phyloP scores from a whole-genome alignment of 1,139 yeast genomes.

The Geotrichum phurueaensis region DNA sequence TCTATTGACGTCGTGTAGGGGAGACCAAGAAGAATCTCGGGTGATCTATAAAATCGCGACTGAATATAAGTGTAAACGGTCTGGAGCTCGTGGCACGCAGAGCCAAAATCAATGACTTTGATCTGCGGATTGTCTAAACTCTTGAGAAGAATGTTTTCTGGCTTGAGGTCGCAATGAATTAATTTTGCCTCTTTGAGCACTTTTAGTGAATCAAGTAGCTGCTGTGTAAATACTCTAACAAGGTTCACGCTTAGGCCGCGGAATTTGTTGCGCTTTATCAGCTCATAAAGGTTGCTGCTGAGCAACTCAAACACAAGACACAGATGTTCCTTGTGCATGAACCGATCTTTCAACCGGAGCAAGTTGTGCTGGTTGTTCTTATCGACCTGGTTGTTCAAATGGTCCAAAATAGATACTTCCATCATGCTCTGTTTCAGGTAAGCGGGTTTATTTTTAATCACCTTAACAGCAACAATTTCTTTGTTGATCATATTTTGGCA shows the following conservation, averaged over 20 bases:
- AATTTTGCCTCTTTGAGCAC: conserved; percentile 76
- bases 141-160: conserved; percentile 82
- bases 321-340: conserved; percentile 86
- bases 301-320: conserved; percentile 88
- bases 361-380: conserved; percentile 66
- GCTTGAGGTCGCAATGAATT: conserved; percentile 94
- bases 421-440: conserved; percentile 86
- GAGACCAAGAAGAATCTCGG: conserved; percentile 87
- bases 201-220: conserved; percentile 71
- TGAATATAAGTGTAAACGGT: conserved; percentile 92
- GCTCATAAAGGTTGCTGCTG: conserved; percentile 82
- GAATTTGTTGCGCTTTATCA: conserved; percentile 88
- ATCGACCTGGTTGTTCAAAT: conserved; percentile 67
- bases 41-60: conserved; percentile 90
- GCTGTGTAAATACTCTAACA: conserved; percentile 72
- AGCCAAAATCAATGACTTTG: conserved; percentile 93
- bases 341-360: conserved; percentile 74
- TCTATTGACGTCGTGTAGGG: conserved; percentile 86
- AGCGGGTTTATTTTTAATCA: conserved; percentile 87
- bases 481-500: conserved; percentile 88
- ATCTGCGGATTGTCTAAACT: conserved; percentile 82
- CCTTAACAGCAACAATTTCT: conserved; percentile 89
- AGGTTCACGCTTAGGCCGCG: conserved; percentile 80
- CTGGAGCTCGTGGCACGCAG: conserved; percentile 89
- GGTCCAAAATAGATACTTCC: conserved; percentile 82